Evolutionary conservation across 1,139 yeast genomes (phyloP).

Genomic region (Lodderomyces elongisporus): DNA sequence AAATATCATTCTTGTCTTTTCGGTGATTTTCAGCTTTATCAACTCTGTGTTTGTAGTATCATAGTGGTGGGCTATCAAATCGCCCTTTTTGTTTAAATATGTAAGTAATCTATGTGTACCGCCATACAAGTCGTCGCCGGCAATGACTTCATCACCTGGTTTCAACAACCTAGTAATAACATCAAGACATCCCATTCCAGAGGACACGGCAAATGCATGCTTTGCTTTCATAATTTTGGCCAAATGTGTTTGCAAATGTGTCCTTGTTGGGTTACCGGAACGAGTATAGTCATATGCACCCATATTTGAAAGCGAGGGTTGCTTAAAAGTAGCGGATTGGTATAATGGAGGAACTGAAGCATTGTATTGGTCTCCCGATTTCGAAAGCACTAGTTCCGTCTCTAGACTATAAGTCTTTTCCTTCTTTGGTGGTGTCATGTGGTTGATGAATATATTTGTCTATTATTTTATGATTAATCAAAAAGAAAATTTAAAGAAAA

Average conservation of each 20-base stretch:
- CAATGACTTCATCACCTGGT: constrained; percentile 81
- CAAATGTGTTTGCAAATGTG: constrained; percentile 70
- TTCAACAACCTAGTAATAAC: constrained; percentile 68
- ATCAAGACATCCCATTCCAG: constrained; percentile 92
- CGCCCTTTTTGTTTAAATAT: constrained; percentile 63
- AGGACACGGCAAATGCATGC: constrained; percentile 73
- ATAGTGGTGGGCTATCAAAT: constrained; percentile 64
- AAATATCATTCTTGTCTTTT: constrained; percentile 65
- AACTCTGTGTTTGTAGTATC: constrained; percentile 73
- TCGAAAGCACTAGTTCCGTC: constrained; percentile 69
- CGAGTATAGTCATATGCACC: constrained; percentile 89
- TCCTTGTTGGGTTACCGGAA: constrained; percentile 92
- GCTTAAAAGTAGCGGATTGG: constrained; percentile 91
- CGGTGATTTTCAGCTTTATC: constrained; percentile 48
- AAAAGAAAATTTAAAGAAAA: not conserved
- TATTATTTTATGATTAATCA: not conserved
- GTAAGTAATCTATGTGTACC: constrained; percentile 85
- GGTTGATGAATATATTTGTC: constrained; percentile 1
- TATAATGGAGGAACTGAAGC: constrained; percentile 87
- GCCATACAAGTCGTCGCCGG: constrained; percentile 91
- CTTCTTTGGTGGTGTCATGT: constrained; percentile 25
- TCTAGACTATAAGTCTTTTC: constrained; percentile 47
- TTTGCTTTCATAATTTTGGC: constrained; percentile 72
- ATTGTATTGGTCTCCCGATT: constrained; percentile 66
- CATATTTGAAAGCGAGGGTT: constrained; percentile 66